A percentile compares a stretch with the other conserved stretches of the same genome.
Evolutionary conservation across 116 monocot genomes (phyloP).

Genomic region (Papilionanthe hybrid): DNA sequence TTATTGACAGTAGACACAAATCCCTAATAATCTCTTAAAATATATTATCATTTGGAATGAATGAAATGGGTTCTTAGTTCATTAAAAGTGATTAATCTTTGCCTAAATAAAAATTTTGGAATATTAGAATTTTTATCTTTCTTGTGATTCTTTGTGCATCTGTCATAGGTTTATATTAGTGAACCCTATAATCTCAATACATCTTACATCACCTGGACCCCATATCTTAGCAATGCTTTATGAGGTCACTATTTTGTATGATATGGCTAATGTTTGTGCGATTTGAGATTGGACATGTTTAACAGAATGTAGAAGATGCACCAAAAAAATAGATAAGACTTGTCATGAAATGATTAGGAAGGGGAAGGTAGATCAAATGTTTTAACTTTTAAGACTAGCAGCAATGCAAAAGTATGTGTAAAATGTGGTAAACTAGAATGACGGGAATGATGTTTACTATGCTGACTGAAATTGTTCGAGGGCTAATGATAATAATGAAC

Average conservation of each 20-base stretch:
- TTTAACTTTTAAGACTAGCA: too few relatives aligned
- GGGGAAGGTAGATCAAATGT: background rate
- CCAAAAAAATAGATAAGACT: background rate
- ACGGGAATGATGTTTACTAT: background rate
- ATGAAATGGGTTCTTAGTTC: background rate
- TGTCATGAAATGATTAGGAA: background rate
- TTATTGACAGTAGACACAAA: too few relatives aligned
- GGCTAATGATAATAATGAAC: background rate
- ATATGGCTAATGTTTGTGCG: background rate
- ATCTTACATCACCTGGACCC: background rate
- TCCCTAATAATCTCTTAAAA: too few relatives aligned
- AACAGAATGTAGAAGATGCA: background rate
- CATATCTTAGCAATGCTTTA: background rate
- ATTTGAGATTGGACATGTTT: background rate
- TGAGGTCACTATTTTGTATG: background rate
- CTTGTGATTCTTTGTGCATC: background rate
- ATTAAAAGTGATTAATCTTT: background rate
- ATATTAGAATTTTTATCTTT: background rate
- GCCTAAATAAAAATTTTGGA: background rate
- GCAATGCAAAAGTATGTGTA: background rate
- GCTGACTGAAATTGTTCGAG: background rate
- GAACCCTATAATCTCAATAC: background rate
- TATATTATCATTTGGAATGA: background rate
- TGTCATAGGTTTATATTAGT: background rate
- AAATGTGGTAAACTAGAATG: background rate